Percentiles rank a stretch among this genome's conserved stretches.
Conservation (phyloP, 116 monocot genomes). For the Phalaenopsis hybrid region DNA sequence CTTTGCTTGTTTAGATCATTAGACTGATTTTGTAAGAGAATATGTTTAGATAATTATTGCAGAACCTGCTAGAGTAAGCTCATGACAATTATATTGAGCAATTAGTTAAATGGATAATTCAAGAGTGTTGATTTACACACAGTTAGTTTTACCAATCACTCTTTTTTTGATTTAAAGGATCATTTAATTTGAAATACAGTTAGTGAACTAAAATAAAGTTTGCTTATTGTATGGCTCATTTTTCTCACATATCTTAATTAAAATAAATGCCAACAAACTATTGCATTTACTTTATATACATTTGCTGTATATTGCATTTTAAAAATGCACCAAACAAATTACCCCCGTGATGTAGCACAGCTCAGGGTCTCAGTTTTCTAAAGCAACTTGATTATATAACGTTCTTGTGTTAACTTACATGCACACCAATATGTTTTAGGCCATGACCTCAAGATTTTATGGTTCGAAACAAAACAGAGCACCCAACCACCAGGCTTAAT, state of each 20-base stretch:
- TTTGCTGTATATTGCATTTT: not conserved
- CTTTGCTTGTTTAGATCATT: not conserved
- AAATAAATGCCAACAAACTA: not conserved
- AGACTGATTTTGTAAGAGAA: not conserved
- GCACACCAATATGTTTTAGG: too few species aligned
- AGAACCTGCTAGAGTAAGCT: not conserved
- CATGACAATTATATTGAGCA: not conserved
- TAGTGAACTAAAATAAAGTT: not conserved
- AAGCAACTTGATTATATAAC: not conserved
- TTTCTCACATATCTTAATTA: not conserved
- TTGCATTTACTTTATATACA: not conserved
- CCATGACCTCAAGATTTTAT: too few species aligned
- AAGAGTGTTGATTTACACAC: not conserved
- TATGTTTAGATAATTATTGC: not conserved
- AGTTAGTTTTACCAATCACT: not conserved
- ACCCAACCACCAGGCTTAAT: too few species aligned
- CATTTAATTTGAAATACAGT: not conserved
- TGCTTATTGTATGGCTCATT: not conserved
- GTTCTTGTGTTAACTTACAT: not conserved
- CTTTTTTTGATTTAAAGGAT: not conserved
- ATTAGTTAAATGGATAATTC: not conserved
- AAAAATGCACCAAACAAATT: not conserved
- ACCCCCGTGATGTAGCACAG: not conserved
- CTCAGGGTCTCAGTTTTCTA: not conserved
- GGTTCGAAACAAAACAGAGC: too few species aligned